phyloP scores from a whole-genome alignment of 768 basidiomycete genomes.

The Cyclocybe aegerita region DNA sequence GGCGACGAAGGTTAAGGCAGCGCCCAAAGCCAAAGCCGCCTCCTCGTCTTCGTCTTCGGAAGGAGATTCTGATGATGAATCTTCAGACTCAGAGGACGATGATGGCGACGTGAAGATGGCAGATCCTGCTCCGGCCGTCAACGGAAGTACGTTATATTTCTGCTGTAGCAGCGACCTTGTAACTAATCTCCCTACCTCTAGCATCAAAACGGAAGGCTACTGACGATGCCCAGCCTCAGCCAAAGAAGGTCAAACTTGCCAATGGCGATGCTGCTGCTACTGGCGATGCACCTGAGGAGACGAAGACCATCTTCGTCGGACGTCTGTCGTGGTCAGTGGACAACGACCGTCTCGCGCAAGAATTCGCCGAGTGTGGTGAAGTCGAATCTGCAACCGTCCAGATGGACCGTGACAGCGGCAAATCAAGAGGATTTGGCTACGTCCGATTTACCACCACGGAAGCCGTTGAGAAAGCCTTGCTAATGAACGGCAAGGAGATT shows the following conservation, averaged over 20 bases:
- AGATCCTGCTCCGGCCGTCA: conserved; percentile 35
- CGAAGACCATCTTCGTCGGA: conserved; percentile 86
- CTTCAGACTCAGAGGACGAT: conserved; percentile 33
- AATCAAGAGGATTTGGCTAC: conserved; percentile 83
- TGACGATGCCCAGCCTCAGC: conserved; percentile 51
- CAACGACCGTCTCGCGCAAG: conserved; percentile 89
- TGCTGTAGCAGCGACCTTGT: not conserved
- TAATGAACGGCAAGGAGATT: conserved; percentile 82
- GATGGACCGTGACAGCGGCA: conserved; percentile 78
- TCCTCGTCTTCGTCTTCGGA: conserved; percentile 21
- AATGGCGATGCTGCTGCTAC: conserved; percentile 52
- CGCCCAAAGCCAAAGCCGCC: no score
- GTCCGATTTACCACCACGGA: conserved; percentile 72
- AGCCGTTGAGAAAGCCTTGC: conserved; percentile 79
- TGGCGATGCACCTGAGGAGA: conserved; percentile 39
- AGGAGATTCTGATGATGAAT: conserved; percentile 18
- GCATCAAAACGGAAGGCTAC: conserved; percentile 84
- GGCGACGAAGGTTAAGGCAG: no score
- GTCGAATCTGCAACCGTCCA: conserved; percentile 88
- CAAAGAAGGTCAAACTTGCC: conserved; percentile 82
- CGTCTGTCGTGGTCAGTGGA: conserved; percentile 95
- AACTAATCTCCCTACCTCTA: conserved; percentile 7
- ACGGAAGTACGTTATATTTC: conserved; percentile 13
- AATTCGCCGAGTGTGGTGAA: conserved; percentile 89
- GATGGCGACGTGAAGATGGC: conserved; percentile 64